Percentiles rank a stretch among this genome's conserved stretches.
Conservation (phyloP, 129 eudicot genomes). For the Tanacetum coccineum region DNA sequence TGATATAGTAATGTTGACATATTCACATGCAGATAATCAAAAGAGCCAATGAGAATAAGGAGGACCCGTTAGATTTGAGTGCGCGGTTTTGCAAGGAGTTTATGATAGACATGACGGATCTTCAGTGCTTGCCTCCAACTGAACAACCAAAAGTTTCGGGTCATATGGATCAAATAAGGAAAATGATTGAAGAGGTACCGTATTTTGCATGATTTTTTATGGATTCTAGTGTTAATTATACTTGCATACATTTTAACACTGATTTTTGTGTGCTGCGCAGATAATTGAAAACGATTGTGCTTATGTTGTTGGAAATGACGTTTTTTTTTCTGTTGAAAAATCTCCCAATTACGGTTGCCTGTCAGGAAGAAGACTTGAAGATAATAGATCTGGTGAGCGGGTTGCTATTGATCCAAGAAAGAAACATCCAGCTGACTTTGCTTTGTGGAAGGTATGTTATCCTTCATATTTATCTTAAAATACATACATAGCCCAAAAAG, state of each 20-base stretch:
- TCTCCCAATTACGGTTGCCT: constrained; percentile 63
- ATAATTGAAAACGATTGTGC: constrained; percentile 58
- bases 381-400: constrained; percentile 82
- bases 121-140: constrained; percentile 76
- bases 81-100: constrained; percentile 69
- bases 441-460: constrained; percentile 69
- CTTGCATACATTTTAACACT: neutral
- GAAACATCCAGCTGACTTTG: constrained; percentile 74
- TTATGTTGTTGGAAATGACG: constrained; percentile 72
- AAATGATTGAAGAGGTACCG: constrained; percentile 69
- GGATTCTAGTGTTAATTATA: neutral
- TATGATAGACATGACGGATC: constrained; percentile 67
- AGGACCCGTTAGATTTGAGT: constrained; percentile 67
- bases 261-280: constrained; percentile 35
- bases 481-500: neutral
- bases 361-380: constrained; percentile 72
- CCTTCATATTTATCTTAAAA: neutral
- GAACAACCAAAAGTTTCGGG: constrained; percentile 82
- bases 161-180: constrained; percentile 69
- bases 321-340: constrained; percentile 67
- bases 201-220: neutral
- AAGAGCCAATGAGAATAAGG: constrained; percentile 70
- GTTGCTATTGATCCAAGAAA: constrained; percentile 81
- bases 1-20: constrained; percentile 9
- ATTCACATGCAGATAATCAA: constrained; percentile 60